Conservation (phyloP, 1,139 yeast genomes). For the Yueomyces sp. region DNA sequence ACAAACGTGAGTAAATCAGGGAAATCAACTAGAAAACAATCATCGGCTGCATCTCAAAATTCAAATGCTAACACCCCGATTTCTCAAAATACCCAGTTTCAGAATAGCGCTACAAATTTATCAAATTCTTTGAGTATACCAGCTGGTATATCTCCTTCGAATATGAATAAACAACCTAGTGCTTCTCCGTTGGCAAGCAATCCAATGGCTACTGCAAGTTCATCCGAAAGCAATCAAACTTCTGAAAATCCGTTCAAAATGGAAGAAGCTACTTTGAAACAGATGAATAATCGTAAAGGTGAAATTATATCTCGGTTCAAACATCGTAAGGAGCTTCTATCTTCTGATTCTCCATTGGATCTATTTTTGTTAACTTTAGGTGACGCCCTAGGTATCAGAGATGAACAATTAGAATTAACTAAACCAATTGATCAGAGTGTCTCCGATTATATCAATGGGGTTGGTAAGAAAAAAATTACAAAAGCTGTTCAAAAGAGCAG, state of each 20-base stretch:
- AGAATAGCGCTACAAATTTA: neutral
- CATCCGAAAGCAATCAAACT: neutral
- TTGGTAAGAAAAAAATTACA: conserved; percentile 22
- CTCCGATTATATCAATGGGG: conserved; percentile 20
- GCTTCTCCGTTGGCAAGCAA: neutral
- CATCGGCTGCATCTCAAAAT: neutral
- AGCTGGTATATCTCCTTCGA: conserved; percentile 2
- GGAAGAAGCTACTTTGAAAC: conserved; percentile 19
- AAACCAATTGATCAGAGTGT: conserved; percentile 15
- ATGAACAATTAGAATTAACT: conserved; percentile 17
- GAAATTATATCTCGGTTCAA: conserved; percentile 23
- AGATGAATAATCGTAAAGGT: conserved; percentile 17
- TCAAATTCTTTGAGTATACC: neutral
- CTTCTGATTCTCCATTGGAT: conserved; percentile 18
- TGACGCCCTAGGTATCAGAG: conserved; percentile 22
- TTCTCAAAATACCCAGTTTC: conserved; percentile 2
- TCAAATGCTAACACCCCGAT: neutral
- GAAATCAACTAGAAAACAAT: conserved; percentile 4
- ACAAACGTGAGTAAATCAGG: neutral
- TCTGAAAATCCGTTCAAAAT: conserved; percentile 17
- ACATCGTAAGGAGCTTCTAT: conserved; percentile 23
- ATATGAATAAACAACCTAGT: conserved; percentile 1
- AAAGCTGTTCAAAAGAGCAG: conserved; percentile 22
- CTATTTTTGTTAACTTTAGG: conserved; percentile 22
- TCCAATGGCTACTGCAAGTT: neutral